These are phyloP conservation scores for Albugo laibachii DNA, from an alignment of 352 stramenopile species.

Conservation along the genomic window DNA sequence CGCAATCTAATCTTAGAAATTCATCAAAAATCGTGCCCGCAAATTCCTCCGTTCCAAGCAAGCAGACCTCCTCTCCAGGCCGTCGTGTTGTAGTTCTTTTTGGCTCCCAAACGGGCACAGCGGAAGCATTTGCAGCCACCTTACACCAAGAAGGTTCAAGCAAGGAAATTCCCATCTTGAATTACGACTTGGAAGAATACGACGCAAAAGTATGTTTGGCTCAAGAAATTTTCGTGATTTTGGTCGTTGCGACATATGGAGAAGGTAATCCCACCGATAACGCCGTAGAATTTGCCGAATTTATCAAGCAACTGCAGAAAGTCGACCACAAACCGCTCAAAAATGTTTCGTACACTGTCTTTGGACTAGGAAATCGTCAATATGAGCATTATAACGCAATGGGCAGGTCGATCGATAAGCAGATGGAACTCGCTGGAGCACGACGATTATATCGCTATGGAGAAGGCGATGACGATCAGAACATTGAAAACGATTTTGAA, in stretches of 20 bases:
- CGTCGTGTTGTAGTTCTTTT: slow-evolving; percentile 21
- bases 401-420: slow-evolving; percentile 80
- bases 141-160: slow-evolving; percentile 80
- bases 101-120: slow-evolving; percentile 94
- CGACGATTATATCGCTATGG: slow-evolving; percentile 78
- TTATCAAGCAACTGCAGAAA: slow-evolving; percentile 58
- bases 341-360: slow-evolving; percentile 84
- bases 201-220: slow-evolving; percentile 34
- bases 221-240: slow-evolving; percentile 62
- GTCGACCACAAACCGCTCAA: slow-evolving; percentile 15
- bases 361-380: slow-evolving; percentile 95
- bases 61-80: too few relatives aligned
- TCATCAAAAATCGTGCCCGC: too few relatives aligned
- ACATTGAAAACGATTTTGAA: slow-evolving; percentile 84
- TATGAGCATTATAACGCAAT: slow-evolving; percentile 98
- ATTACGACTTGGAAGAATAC: slow-evolving; percentile 93
- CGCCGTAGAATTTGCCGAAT: slow-evolving; percentile 83
- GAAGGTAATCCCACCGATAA: slow-evolving; percentile 98
- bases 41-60: too few relatives aligned
- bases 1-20: too few relatives aligned
- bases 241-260: slow-evolving; percentile 95
- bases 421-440: slow-evolving; percentile 73
- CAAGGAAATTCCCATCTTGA: slow-evolving; percentile 68
- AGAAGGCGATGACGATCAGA: slow-evolving; percentile 92
- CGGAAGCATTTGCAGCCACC: slow-evolving; percentile 90